Evolutionary conservation across 2,329 filamentous ascomycete genomes (phyloP).

Genomic region (Didymella arachidicola): DNA sequence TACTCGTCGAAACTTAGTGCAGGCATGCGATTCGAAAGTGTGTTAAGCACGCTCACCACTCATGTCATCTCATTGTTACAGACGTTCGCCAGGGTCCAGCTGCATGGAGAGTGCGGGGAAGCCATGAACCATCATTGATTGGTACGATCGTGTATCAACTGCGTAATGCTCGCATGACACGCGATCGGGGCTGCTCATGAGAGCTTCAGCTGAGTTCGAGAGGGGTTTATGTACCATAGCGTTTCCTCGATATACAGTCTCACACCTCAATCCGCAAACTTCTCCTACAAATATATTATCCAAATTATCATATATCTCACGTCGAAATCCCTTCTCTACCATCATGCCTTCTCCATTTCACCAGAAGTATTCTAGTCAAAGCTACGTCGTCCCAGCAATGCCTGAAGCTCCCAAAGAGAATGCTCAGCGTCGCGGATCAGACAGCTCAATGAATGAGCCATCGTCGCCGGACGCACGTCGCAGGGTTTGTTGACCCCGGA

Average conservation of each 20-base stretch:
- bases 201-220: constrained; percentile 26
- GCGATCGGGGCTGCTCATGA: constrained; percentile 26
- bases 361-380: constrained; percentile 49
- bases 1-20: constrained; percentile 21
- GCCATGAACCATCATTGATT: constrained; percentile 37
- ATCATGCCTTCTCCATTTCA: constrained; percentile 50
- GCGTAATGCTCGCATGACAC: constrained; percentile 44
- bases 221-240: constrained; percentile 27
- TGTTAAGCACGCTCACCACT: constrained; percentile 1
- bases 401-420: constrained; percentile 46
- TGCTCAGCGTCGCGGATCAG: constrained; percentile 43
- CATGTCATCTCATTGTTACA: constrained; percentile 35
- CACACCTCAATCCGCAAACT: neutral
- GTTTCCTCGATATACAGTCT: neutral
- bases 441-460: constrained; percentile 34
- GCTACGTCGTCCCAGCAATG: constrained; percentile 40
- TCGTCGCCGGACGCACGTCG: constrained; percentile 38
- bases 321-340: neutral
- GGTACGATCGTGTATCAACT: constrained; percentile 44
- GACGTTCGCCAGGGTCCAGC: constrained; percentile 35
- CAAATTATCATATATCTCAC: neutral
- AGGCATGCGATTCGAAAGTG: constrained; percentile 8
- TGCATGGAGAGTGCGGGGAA: constrained; percentile 45
- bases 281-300: neutral
- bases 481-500: constrained; percentile 30